Evolutionary conservation across 495 filamentous ascomycete species (phyloP).

Genomic region (Hypomontagnella monticulosa): DNA sequence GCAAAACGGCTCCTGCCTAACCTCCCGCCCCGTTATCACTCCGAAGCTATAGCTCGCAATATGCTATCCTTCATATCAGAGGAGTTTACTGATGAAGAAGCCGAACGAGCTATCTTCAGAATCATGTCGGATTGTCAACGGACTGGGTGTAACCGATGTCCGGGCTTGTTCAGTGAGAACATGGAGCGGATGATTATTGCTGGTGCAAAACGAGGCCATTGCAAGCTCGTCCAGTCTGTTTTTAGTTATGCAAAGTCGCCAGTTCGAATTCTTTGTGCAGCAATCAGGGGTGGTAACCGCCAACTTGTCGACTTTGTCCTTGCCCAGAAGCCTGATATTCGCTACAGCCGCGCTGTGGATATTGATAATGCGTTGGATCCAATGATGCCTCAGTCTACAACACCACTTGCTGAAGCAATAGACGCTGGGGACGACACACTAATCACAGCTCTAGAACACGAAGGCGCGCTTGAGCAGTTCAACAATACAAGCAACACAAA

Average conservation of each 20-base stretch:
- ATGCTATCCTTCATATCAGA: not conserved
- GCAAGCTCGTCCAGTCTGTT: conserved; percentile 15
- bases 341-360: not conserved
- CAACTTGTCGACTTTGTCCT: conserved; percentile 23
- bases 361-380: not conserved
- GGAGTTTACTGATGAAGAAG: conserved; percentile 5
- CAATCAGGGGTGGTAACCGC: conserved; percentile 16
- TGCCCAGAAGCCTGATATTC: conserved; percentile 16
- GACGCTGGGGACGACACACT: not conserved
- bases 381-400: not conserved
- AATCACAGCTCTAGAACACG: conserved; percentile 7
- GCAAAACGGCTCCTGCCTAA: conserved; percentile 2
- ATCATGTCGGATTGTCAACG: conserved; percentile 18
- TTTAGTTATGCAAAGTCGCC: not conserved
- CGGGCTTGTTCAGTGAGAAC: not conserved
- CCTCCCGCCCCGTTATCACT: not conserved
- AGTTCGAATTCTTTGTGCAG: conserved; percentile 14
- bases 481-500: not conserved
- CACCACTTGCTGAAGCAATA: conserved; percentile 33
- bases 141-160: not conserved
- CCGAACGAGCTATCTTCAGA: not conserved
- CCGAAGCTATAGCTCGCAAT: not conserved
- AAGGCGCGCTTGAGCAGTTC: conserved; percentile 13
- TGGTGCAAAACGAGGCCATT: conserved; percentile 10
- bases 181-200: not conserved